A percentile compares a stretch with the other conserved stretches of the same genome.
These are phyloP conservation scores for Didymella glomerata DNA, from an alignment of 2,329 filamentous ascomycete genomes.

Conservation along the genomic window DNA sequence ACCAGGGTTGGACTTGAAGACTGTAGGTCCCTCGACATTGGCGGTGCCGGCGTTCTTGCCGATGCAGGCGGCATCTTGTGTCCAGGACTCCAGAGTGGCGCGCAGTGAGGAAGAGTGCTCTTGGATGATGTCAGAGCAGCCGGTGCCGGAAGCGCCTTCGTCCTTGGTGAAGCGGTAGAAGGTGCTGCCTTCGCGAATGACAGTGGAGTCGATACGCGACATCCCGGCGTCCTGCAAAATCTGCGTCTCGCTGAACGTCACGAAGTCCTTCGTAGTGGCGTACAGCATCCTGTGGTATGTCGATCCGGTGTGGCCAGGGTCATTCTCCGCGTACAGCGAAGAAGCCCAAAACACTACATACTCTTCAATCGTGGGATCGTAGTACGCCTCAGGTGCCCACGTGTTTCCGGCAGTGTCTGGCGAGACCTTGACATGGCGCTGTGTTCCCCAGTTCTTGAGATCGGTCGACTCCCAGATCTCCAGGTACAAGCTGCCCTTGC, in stretches of 20 bases:
- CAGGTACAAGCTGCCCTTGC: slow-evolving; percentile 60
- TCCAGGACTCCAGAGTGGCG: slow-evolving; percentile 56
- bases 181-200: slow-evolving; percentile 53
- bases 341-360: slow-evolving; percentile 61
- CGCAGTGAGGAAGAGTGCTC: slow-evolving; percentile 58
- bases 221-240: slow-evolving; percentile 63
- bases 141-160: slow-evolving; percentile 59
- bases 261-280: slow-evolving; percentile 60
- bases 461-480: slow-evolving; percentile 64
- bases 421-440: slow-evolving; percentile 61
- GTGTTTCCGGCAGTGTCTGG: slow-evolving; percentile 62
- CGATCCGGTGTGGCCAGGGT: slow-evolving; percentile 53
- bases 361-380: slow-evolving; percentile 54
- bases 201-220: slow-evolving; percentile 63
- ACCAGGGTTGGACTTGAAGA: slow-evolving; percentile 60
- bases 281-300: slow-evolving; percentile 65
- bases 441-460: slow-evolving; percentile 60
- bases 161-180: slow-evolving; percentile 67
- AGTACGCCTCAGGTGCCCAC: slow-evolving; percentile 64
- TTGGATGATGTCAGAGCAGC: slow-evolving; percentile 64
- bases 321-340: slow-evolving; percentile 55
- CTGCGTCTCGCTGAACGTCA: slow-evolving; percentile 58
- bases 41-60: slow-evolving; percentile 59
- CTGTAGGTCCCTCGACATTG: slow-evolving; percentile 62
- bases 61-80: slow-evolving; percentile 58